Conservation (phyloP, 2,329 filamentous ascomycete genomes). For the Monosporascus sp. region DNA sequence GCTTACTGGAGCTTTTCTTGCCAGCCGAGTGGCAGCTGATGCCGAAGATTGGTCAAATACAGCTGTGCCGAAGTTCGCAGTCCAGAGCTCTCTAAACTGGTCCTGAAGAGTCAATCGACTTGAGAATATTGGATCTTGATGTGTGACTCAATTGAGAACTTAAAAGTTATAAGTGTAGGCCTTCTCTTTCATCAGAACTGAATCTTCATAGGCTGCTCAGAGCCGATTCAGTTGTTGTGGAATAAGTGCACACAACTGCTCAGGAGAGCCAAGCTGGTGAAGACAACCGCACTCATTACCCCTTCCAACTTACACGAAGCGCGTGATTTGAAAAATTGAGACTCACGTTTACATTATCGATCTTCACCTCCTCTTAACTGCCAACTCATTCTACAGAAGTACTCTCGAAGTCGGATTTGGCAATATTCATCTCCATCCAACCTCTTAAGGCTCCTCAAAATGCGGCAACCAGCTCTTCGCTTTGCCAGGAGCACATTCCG, state of each 20-base stretch:
- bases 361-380: no score
- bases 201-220: no score
- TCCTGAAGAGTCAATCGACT: no score
- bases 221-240: no score
- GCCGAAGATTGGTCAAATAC: neutral
- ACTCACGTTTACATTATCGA: neutral
- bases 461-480: conserved; percentile 17
- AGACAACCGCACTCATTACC: neutral
- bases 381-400: neutral
- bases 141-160: no score
- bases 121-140: no score
- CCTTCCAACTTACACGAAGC: conserved; percentile 8
- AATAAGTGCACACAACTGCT: no score
- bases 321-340: neutral
- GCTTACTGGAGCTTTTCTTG: neutral
- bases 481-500: conserved; percentile 10
- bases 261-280: no score
- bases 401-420: neutral
- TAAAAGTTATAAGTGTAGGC: no score
- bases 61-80: no score
- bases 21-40: neutral
- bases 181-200: no score
- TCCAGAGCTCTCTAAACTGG: no score
- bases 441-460: conserved; percentile 9
- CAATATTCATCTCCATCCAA: neutral